Percentiles rank a stretch among this genome's conserved stretches.
These are phyloP conservation scores for Lathyrus tuberosus DNA, from an alignment of 306 rosid species.

Conservation along the genomic window DNA sequence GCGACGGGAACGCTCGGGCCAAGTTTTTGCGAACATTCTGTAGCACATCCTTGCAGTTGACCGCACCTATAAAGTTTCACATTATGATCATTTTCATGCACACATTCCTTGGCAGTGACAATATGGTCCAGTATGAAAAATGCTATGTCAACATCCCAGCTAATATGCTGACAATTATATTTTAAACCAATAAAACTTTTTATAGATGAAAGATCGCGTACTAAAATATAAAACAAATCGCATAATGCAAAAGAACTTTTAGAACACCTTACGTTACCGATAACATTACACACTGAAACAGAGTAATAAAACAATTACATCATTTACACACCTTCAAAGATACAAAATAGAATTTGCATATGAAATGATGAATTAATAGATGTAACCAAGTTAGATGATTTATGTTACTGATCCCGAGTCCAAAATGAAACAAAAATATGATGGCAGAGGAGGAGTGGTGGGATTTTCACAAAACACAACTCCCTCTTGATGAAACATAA, in stretches of 20 bases:
- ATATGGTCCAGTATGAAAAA: constrained; percentile 18
- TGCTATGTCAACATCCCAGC: constrained; percentile 25
- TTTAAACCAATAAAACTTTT: constrained; percentile 24
- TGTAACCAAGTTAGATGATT: not conserved
- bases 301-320: constrained; percentile 27
- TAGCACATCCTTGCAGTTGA: constrained; percentile 95
- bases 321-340: constrained; percentile 15
- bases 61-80: constrained; percentile 77
- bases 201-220: constrained; percentile 4
- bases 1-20: constrained; percentile 94
- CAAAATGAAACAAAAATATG: not conserved
- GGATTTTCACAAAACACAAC: constrained; percentile 24
- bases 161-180: constrained; percentile 21
- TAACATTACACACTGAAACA: constrained; percentile 25
- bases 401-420: constrained; percentile 14
- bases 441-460: constrained; percentile 15
- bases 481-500: constrained; percentile 16
- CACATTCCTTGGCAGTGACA: constrained; percentile 10
- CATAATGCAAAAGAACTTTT: constrained; percentile 18
- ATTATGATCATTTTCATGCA: constrained; percentile 27
- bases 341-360: constrained; percentile 5
- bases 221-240: constrained; percentile 25
- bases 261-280: constrained; percentile 11
- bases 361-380: constrained; percentile 26
- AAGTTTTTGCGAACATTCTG: constrained; percentile 95